phyloP scores from a whole-genome alignment of 306 rosid species.

The Cucurbita maxima region DNA sequence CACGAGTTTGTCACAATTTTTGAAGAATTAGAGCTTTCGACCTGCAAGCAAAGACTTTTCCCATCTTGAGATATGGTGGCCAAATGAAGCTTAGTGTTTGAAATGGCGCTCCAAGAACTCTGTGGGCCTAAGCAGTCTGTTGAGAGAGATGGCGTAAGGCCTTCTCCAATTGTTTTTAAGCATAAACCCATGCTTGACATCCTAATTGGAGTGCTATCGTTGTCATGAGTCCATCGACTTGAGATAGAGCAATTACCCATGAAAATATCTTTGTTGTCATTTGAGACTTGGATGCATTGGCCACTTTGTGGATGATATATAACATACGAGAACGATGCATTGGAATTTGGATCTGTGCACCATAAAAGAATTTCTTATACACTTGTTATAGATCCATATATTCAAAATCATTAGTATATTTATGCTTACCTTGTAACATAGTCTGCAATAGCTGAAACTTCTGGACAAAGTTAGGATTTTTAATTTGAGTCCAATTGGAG shows the following conservation, averaged over 20 bases:
- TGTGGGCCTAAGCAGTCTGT: slow-evolving; percentile 10
- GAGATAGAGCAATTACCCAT: slow-evolving; percentile 11
- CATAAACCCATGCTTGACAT: slow-evolving; percentile 4
- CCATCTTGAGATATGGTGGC: slow-evolving; percentile 9
- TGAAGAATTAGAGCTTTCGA: slow-evolving; percentile 11
- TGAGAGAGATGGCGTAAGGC: slow-evolving; percentile 16
- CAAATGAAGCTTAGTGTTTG: slow-evolving; percentile 22
- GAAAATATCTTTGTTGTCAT: slow-evolving; percentile 8
- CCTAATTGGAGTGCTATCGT: slow-evolving; percentile 17
- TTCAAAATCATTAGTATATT: neutral
- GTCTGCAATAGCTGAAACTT: slow-evolving; percentile 26
- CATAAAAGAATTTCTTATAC: neutral
- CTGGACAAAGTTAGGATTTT: slow-evolving; percentile 14
- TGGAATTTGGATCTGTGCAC: slow-evolving; percentile 31
- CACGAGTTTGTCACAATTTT: slow-evolving; percentile 18
- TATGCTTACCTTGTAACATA: slow-evolving; percentile 17
- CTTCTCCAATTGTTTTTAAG: slow-evolving; percentile 18
- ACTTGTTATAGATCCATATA: neutral
- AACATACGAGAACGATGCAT: slow-evolving; percentile 8
- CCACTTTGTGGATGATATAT: slow-evolving; percentile 24
- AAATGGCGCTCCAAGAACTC: slow-evolving; percentile 22
- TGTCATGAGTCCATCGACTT: slow-evolving; percentile 18
- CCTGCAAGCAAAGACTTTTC: slow-evolving; percentile 12
- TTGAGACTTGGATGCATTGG: slow-evolving; percentile 14
- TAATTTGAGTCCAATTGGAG: slow-evolving; percentile 12